phyloP scores from a whole-genome alignment of 1,284 basidiomycete genomes.

The Anthracocystis panici-leucophaei region DNA sequence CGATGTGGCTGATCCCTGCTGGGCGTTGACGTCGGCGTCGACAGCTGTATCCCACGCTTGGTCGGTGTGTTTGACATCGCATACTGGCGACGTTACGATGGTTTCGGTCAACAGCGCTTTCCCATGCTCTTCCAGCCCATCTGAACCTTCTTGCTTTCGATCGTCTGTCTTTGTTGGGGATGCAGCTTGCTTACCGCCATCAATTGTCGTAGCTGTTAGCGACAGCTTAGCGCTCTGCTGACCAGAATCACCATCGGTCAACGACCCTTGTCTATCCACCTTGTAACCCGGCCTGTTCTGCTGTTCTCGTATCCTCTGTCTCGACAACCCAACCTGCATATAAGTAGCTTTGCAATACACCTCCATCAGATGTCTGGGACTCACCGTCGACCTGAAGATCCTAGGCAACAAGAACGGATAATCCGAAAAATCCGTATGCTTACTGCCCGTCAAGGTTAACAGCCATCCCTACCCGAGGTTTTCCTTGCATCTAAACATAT shows the following conservation, averaged over 20 bases:
- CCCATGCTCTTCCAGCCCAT: slow-evolving; percentile 16
- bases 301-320: slow-evolving; percentile 30
- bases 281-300: slow-evolving; percentile 23
- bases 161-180: slow-evolving; percentile 5
- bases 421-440: slow-evolving; percentile 62
- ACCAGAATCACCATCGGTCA: neutral
- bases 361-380: slow-evolving; percentile 44
- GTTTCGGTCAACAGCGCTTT: slow-evolving; percentile 4
- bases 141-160: neutral
- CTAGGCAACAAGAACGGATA: slow-evolving; percentile 58
- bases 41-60: slow-evolving; percentile 3
- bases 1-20: slow-evolving; percentile 3
- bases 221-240: neutral
- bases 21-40: slow-evolving; percentile 19
- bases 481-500: slow-evolving; percentile 46
- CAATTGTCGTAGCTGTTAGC: neutral
- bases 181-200: neutral
- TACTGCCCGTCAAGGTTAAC: slow-evolving; percentile 56
- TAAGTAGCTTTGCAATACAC: slow-evolving; percentile 48
- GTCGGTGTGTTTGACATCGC: neutral
- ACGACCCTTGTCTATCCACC: slow-evolving; percentile 14
- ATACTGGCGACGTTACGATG: slow-evolving; percentile 6
- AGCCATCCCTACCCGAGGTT: slow-evolving; percentile 52
- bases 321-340: slow-evolving; percentile 50
- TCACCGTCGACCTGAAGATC: slow-evolving; percentile 59